These are phyloP conservation scores for Syzygium syzygioides DNA, from an alignment of 441 rosid species.

Conservation along the genomic window DNA sequence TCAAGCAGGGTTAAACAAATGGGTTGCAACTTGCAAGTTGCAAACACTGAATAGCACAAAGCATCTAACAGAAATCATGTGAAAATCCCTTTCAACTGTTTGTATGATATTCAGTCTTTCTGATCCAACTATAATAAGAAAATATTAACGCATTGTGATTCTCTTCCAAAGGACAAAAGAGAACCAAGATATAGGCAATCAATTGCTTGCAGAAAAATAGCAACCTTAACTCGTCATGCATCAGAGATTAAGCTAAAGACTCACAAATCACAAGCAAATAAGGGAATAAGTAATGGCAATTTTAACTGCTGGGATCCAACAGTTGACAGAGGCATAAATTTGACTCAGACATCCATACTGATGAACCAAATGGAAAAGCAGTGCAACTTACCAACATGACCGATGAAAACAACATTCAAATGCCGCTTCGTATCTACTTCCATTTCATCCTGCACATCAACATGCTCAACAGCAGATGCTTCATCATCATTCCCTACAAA, in stretches of 20 bases:
- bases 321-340: neutral
- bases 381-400: constrained; percentile 82
- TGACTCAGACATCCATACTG: neutral
- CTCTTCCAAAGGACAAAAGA: neutral
- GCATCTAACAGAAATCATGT: neutral
- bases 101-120: neutral
- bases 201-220: neutral
- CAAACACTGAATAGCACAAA: neutral
- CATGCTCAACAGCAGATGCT: constrained; percentile 35
- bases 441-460: constrained; percentile 30
- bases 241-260: neutral
- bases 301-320: neutral
- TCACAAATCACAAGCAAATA: neutral
- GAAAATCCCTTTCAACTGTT: neutral
- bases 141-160: neutral
- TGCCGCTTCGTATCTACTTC: constrained; percentile 60
- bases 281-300: neutral
- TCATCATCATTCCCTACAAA: constrained; percentile 31
- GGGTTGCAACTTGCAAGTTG: neutral
- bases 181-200: neutral
- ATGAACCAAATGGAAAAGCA: neutral
- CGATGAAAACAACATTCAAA: constrained; percentile 91
- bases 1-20: neutral
- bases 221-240: neutral
- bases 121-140: neutral